Base-by-base conservation (phyloP, 1,284 basidiomycete genomes). In the Puccinia polysora region DNA sequence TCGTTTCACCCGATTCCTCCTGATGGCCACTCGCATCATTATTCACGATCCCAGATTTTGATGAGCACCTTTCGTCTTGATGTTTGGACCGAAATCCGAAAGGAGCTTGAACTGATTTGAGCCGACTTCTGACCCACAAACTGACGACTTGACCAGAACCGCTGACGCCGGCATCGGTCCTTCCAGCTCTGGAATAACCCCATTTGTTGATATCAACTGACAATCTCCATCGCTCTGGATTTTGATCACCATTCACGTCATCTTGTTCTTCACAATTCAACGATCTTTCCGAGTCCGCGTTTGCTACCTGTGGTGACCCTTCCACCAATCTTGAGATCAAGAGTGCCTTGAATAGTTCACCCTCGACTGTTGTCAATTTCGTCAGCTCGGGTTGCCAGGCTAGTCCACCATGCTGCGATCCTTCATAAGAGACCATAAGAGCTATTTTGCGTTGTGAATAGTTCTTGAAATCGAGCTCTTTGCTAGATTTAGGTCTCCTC, bases 141-240 rank as follows among this genome's bases (percentile, higher is more conserved):
- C 90, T 91, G 49, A 97, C 84, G 40, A 98, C 94, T 80, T 98
- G 95, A 1, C 92, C 93, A 5, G 90, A 90, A 49, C 90, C 91
- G 78, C 90, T 94, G 60, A 99, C 95, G 0, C 96, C 95, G 43
- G 88, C 84, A 82, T 99, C 95, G 28, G 95, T 99, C 76, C 96
- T 82, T 12, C 95, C 95, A 80, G 95, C 97, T 73, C 87, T 84
- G 77, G 89, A 88, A 86, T 91, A 98, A 28, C 86, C 90, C 77
- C 91, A 93, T 0, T 88, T 90, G 18, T 93, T 90, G 74, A 90
- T 83, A 4, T 91, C 91, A 7, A 69, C 67, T n/a, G 34, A 3
- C 1, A 23, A 55, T 8, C 56, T 30, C 79, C 4, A 77, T 76
- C 76, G 77, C 77, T 12, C 77, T 32, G 25, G 2, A 2, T 50